These are phyloP conservation scores for Parietaria judaica DNA, from an alignment of 306 rosid genomes.

Conservation along the genomic window DNA sequence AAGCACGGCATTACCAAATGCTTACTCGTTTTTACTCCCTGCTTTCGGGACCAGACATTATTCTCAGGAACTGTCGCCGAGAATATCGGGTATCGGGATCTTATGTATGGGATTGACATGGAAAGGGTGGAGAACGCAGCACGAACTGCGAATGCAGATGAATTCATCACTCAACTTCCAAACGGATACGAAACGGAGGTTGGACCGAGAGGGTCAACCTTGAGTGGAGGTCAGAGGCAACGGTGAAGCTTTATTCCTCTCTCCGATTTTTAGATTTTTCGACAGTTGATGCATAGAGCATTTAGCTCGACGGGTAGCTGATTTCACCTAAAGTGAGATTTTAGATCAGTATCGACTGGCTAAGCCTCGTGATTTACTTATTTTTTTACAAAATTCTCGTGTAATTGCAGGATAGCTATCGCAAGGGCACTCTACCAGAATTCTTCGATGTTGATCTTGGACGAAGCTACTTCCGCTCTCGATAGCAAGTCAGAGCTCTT, in stretches of 20 bases:
- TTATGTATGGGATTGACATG: constrained; percentile 59
- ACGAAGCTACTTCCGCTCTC: constrained; percentile 88
- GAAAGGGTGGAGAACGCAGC: constrained; percentile 64
- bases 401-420: constrained; percentile 59
- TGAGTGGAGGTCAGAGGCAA: constrained; percentile 96
- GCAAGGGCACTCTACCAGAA: constrained; percentile 82
- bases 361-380: background rate
- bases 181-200: constrained; percentile 65
- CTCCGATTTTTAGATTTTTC: constrained; percentile 6
- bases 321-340: background rate
- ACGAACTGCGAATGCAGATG: constrained; percentile 72
- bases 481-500: constrained; percentile 71
- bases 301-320: background rate
- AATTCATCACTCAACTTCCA: constrained; percentile 64
- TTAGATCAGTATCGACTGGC: background rate
- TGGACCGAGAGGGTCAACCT: constrained; percentile 80
- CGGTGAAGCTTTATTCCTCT: constrained; percentile 36
- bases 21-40: constrained; percentile 9
- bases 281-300: background rate
- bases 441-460: constrained; percentile 67
- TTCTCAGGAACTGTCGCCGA: constrained; percentile 89
- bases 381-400: background rate
- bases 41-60: constrained; percentile 42
- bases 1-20: background rate
- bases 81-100: constrained; percentile 80